Evolutionary conservation across 2,329 filamentous ascomycete genomes (phyloP), one percentile per base, ranked within the genome.

Genomic region (Fusarium continuum): DNA sequence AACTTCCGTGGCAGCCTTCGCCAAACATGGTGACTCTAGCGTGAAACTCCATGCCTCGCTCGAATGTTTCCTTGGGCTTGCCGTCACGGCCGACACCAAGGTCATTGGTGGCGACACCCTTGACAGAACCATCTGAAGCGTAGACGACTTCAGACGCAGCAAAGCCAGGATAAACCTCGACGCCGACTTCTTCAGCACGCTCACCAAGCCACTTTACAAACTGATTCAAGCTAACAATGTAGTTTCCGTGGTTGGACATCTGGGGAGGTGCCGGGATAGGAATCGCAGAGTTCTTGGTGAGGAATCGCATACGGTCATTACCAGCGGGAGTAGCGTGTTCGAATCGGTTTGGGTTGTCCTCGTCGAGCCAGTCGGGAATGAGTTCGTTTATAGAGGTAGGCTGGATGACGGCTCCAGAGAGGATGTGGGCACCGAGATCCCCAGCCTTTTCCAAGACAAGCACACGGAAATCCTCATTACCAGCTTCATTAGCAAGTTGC

Each of bases 171-270:
- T 98, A 99, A 11, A 99, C 87, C 78, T 99, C 95, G 23, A 99
- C 95, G 26, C 95, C 95, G 25, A 96, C 74, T 78, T 98, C 95
- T 78, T 99, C 95, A n/a, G 95, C 95, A 41, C 94, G 87, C 75
- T 98, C 95, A 43, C 92, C 93, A 3, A 99, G 83, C 95, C 95
- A 99, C 78, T 94, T 96, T 54, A 91, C 91, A 73, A 99, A 90
- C 77, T 98, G 92, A 77, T 96, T 98, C 72, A 99, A 80, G 73
- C 92, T 96, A 72, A 99, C 88, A 68, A 99, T 99, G 77, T 96
- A 98, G 79, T 99, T 99, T 68, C 95, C 95, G 72, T 96, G 87
- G 76, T 99, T 99, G 81, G 93, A 88, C 95, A 99, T 99, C 80
- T 98, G 95, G 26, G 95, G 95, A 38, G 95, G 95, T 11, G 89